phyloP scores from a whole-genome alignment of 208 protist genomes.

The Tritrichomonas foetus region DNA sequence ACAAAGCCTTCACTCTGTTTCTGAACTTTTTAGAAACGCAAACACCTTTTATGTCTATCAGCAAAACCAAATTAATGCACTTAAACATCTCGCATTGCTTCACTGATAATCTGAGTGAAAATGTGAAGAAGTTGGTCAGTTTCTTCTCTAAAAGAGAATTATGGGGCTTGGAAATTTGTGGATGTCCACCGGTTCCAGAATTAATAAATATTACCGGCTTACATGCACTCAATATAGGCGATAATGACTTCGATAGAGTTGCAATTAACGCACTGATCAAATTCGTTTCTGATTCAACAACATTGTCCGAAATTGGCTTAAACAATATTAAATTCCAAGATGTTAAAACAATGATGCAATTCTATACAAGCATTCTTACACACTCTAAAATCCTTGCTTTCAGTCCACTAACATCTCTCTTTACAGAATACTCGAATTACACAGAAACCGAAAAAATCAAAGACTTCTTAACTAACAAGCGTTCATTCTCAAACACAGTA shows the following conservation, averaged over 20 bases:
- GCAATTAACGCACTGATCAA: not conserved
- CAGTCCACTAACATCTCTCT: not conserved
- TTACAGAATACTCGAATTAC: not conserved
- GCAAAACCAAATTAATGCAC: slow-evolving; percentile 9
- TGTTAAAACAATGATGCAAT: not conserved
- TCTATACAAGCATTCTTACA: not conserved
- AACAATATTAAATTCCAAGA: not conserved
- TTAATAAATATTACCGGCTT: not conserved
- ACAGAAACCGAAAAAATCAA: not conserved
- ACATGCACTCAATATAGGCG: not conserved
- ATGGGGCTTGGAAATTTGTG: not conserved
- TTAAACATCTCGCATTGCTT: not conserved
- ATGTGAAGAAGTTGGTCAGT: not conserved
- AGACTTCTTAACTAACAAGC: not conserved
- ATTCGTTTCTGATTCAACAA: not conserved
- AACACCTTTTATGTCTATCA: not conserved
- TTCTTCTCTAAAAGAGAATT: slow-evolving; percentile 9
- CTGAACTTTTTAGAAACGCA: not conserved
- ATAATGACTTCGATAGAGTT: not conserved
- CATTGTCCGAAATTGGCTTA: not conserved
- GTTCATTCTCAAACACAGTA: not conserved
- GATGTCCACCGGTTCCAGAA: not conserved
- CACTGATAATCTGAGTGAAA: not conserved
- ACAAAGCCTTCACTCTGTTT: not conserved
- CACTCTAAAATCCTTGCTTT: not conserved